Conservation (phyloP, 495 filamentous ascomycete species). For the Aspergillus olivimuriae region DNA sequence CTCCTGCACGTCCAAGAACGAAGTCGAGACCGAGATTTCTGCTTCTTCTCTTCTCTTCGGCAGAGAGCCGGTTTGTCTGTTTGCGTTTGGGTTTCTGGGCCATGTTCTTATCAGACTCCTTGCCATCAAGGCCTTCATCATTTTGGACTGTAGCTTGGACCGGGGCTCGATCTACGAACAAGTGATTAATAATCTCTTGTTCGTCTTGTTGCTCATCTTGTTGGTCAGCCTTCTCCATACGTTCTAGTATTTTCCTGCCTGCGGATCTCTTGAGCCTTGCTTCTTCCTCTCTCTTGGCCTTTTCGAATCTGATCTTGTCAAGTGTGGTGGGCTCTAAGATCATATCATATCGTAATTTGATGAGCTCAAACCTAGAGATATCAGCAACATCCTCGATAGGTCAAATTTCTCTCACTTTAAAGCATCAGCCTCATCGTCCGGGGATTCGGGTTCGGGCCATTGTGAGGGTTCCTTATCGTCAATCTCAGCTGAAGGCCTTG, state of each 20-base stretch:
- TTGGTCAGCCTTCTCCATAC: neutral
- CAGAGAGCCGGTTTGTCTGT: neutral
- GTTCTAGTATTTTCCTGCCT: neutral
- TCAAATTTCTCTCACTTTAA: neutral
- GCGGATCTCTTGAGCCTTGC: neutral
- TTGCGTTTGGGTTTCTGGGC: neutral
- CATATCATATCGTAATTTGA: slow-evolving; percentile 4
- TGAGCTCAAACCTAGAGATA: slow-evolving; percentile 4
- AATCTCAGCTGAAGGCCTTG: too few relatives aligned
- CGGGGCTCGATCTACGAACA: neutral
- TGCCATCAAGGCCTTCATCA: neutral
- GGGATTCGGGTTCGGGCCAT: neutral
- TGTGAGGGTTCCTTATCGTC: too few relatives aligned
- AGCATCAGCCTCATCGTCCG: neutral
- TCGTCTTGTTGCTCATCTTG: neutral
- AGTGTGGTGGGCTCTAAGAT: slow-evolving; percentile 1
- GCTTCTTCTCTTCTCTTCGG: slow-evolving; percentile 4
- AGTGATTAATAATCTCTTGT: neutral
- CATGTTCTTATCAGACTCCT: neutral
- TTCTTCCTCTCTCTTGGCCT: slow-evolving; percentile 5
- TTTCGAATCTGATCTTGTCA: slow-evolving; percentile 3
- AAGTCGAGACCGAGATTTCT: slow-evolving; percentile 12
- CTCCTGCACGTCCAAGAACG: neutral
- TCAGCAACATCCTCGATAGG: neutral
- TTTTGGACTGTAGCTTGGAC: neutral